Evolutionary conservation across 192 early-diverging fungal genomes (phyloP).

Genomic region (Geosiphon pyriformis): DNA sequence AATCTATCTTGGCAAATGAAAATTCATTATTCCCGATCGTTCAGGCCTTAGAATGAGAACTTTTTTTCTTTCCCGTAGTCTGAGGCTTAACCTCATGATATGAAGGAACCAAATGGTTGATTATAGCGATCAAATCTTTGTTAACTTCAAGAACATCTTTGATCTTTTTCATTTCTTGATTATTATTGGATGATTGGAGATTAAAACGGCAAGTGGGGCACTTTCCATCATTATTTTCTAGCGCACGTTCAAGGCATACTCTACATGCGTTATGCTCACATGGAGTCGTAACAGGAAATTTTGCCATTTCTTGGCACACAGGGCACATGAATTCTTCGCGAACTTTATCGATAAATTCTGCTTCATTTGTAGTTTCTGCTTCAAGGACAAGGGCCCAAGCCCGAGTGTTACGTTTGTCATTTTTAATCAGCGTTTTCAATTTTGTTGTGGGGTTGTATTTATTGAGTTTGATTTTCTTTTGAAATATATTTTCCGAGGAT

Average conservation of each 20-base stretch:
- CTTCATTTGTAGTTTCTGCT: slow-evolving; percentile 22
- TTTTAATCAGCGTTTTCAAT: slow-evolving; percentile 25
- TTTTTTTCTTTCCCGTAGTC: too few species aligned
- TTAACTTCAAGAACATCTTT: too few species aligned
- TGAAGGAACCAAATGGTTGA: too few species aligned
- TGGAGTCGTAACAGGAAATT: slow-evolving; percentile 33
- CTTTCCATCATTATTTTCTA: slow-evolving; percentile 6
- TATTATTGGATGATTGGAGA: too few species aligned
- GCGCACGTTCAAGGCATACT: slow-evolving; percentile 22
- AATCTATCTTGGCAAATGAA: too few species aligned
- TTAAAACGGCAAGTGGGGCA: slow-evolving; percentile 38
- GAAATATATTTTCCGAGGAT: background rate
- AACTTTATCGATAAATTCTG: slow-evolving; percentile 34
- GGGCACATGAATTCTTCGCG: slow-evolving; percentile 30
- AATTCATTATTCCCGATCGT: too few species aligned
- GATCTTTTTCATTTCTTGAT: too few species aligned
- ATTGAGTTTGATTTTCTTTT: slow-evolving; percentile 1
- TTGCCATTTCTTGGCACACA: slow-evolving; percentile 28
- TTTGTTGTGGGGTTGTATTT: slow-evolving; percentile 16
- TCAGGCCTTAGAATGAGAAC: too few species aligned
- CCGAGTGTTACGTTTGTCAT: slow-evolving; percentile 26
- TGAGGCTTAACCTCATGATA: too few species aligned
- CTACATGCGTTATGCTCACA: slow-evolving; percentile 34
- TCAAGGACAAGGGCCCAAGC: slow-evolving; percentile 31
- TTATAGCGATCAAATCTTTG: too few species aligned